Base-by-base conservation (phyloP, 2,329 filamentous ascomycete genomes). In the Nothophaeocryptopus gaeumannii region DNA sequence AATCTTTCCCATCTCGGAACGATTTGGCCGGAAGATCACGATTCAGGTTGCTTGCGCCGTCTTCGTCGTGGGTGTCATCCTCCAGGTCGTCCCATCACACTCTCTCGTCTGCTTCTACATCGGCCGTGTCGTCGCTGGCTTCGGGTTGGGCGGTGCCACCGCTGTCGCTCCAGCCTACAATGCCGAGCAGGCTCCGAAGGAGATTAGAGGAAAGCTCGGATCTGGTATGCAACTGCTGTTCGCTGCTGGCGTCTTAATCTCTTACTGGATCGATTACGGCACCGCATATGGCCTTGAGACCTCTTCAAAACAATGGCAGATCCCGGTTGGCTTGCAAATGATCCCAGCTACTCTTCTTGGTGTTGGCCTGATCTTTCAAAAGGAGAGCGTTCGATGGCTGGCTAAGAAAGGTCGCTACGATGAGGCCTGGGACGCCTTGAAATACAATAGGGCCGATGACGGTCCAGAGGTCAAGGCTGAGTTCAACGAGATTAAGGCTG, bases 261-360 rank as follows among this genome's bases (percentile, higher is more conserved):
- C 73, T 1, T 80, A 80, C 59, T 80, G 76, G 74, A 48, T 80
- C 39, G 76, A 80, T 59, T 80, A 79, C 50, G 76, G 68, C 8
- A 72, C 75, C 5, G 57, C 66, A 2, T 60, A 63, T 14, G 61
- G 63, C 34, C 63, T 74, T 13, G 20, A 42, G 13, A 55, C 73
- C 0, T 65, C 64, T 2, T 55, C 62, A 7, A 56, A 55, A n/a
- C 77, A 82, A 63, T 82, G 78, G 80, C 78, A 80, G 62, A 73
- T 81, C 30, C 49, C 79, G 74, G 74, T 82, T 35, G 78, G 75
- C 0, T 66, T 81, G 5, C 78, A 80, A 54, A 69, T 80, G 9
- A 62, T 76, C 0, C 75, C 76, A 0, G 76, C 74, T 1, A 72
- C 65, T 2, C 50, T 78, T 1, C 73, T 80, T 43, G 75, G 74